Base-by-base conservation (phyloP, 2,329 filamentous ascomycete species). In the Pyrenophora graminea region DNA sequence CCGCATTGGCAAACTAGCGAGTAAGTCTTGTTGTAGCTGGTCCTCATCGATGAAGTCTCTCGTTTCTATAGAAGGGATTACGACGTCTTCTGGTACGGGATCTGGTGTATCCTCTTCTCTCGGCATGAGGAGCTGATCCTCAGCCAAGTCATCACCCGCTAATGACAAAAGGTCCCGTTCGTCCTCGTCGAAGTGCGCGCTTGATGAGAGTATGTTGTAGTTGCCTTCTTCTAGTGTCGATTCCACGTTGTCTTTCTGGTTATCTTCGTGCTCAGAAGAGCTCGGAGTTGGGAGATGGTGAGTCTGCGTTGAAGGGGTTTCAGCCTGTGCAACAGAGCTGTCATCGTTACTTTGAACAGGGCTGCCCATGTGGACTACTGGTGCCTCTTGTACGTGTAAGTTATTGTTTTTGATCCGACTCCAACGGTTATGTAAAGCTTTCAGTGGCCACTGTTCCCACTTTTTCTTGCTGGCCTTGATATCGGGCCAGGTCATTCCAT, bases 251-350 rank as follows among this genome's bases (percentile, higher is more conserved):
- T 18, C 4, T 1, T 34, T 38, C 2, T 45, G 37, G n/a, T 17
- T 31, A 0, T 62, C 54, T 8, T 57, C 51, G 4, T 66, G 55
- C 32, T 58, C 55, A 3, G 63, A 51, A 8, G 66, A 69, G 37
- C 53, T 66, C 3, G 69, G 69, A 13, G 69, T 72, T 4, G 66
- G 68, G 10, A 72, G 51, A 44, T 67, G 66, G 12, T 59, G 58
- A 32, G 51, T 41, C 19, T 33, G 40, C 17, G 41, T 42, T 1
- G 54, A 46, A 2, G 50, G 51, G n/a, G 40, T 47, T 23, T 18
- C 9, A 8, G 21, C 8, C 23, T 47, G 21, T 37, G 44, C 31
- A 12, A 30, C 25, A 4, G 36, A 15, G 31, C 21, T 2, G 2
- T 33, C 33, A 9, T 34, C 18, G 1, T 46, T 21, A 5, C 15